Base-by-base conservation (phyloP, 352 stramenopile genomes). In the Globisporangium emineosum region DNA sequence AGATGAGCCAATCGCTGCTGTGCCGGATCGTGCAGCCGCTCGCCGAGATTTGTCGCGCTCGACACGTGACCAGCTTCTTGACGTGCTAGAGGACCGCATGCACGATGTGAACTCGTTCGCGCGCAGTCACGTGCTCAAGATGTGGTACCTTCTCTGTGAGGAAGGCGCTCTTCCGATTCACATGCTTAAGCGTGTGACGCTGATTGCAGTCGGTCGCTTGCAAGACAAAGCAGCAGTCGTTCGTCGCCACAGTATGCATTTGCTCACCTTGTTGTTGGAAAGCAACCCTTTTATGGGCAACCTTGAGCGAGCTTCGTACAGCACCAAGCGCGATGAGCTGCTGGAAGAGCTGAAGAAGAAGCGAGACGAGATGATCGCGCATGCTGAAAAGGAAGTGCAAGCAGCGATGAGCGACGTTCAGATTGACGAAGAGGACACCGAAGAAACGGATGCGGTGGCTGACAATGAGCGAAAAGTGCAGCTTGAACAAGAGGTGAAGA, bases 231-330 rank as follows among this genome's bases (percentile, higher is more conserved):
- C 91, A 37, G 91, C 94, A 1, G 86, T 98, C 19, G 95, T 98
- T 55, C 79, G 96, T 25, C 91, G 94, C 50, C 87, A 96, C 33
- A 90, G 76, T 17, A 81, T 93, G 50, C 65, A 94, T 69, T 71
- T 98, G 33, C 72, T 98, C 5, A 97, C 85, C n/a, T 66, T 83
- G 19, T 55, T 98, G 37, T 66, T 99, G 5, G 89, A 98, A 69
- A 96, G 93, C 62, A 99, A 99, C 67, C 96, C 95, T 10, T 99
- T 95, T 68, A 94, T 97, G 81, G 90, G 88, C 17, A 90, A 92
- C 50, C 72, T 99, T 9, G 79, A 98, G 49, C 74, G 73, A 33
- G 53, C 82, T 21, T 94, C 88, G 13, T 98, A 98, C 65, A 64
- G 73, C 32, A 69, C 74, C 40, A 97, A 98, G 66, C 83, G 93